Base-by-base conservation (phyloP, 345 rosid genomes). In the Eucalyptus erythrocorys region DNA sequence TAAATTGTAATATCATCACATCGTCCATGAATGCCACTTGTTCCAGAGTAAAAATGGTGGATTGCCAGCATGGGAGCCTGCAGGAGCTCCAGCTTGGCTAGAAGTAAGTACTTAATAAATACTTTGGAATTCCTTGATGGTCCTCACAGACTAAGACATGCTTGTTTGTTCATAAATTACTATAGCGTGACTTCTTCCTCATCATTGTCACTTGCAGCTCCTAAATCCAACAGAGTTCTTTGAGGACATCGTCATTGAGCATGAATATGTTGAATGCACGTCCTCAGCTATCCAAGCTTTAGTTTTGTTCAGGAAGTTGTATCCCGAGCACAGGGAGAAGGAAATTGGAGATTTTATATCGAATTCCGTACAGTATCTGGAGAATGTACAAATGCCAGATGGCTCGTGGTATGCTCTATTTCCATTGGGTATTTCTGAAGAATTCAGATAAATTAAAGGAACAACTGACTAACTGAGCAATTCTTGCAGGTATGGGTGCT, bases 151-250 rank as follows among this genome's bases (percentile, higher is more conserved):
- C 42, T 2, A 32, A 16, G 79, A 68, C 79, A 30, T 48, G 17
- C 13, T 43, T n/a, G 13, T 64, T 66, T 27, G 37, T 27, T 34
- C 21, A 68, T 68, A 32, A 32, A 24, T 66, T 87, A n/a, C 57
- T 1, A 17, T 4, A 15, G 3, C 5, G 19, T 0, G 1, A 45
- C 86, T 26, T 85, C 4, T 85, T 48, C 15, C 87, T 85, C n/a
- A 85, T 85, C 40, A 76, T 76, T 80, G 57, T 40, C 50, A 13
- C 89, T 85, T 85, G 40, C 91, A 95, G 97, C 85, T 92, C 90
- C 93, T 94, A 21, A 95, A 95, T 91, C 95, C 96, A 10, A 91
- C 91, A n/a, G 97, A 95, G 51, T 92, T 94, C 87, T 68, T 93
- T 24, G 95, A 89, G 57, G 94, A 94, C 89, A 85, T 91, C 34